These are phyloP conservation scores for Penicillium verhagenii DNA, from an alignment of 495 filamentous ascomycete genomes.

Conservation along the genomic window DNA sequence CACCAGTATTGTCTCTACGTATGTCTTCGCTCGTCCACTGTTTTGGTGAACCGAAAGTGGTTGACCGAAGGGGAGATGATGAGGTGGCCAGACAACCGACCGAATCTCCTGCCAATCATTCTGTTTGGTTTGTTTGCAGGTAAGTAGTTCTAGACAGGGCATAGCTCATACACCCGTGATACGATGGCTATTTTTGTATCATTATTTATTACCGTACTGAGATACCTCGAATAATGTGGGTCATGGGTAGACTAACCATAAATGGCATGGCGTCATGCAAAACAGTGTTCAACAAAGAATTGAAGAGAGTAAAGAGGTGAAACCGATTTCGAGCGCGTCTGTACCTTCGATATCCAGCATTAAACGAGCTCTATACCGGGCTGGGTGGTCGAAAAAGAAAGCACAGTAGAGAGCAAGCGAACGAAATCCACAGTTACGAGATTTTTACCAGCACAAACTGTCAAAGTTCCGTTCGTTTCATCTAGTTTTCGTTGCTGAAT, in stretches of 20 bases:
- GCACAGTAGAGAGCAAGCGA: slow-evolving; percentile 2
- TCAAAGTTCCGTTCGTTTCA: neutral
- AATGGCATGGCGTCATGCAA: too few species aligned
- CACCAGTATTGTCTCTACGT: neutral
- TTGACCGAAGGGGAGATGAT: neutral
- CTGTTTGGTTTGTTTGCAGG: slow-evolving; percentile 5
- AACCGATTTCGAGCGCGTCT: too few species aligned
- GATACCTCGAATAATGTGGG: neutral
- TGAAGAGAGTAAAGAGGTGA: too few species aligned
- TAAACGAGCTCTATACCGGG: too few species aligned
- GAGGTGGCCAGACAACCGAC: neutral
- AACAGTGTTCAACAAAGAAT: too few species aligned
- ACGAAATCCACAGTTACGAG: slow-evolving; percentile 4
- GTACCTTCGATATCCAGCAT: too few species aligned
- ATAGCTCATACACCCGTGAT: neutral
- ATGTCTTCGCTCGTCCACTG: neutral
- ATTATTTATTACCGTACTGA: slow-evolving; percentile 3
- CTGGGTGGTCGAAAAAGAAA: slow-evolving; percentile 13
- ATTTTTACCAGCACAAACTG: neutral
- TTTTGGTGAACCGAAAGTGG: neutral
- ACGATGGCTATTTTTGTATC: slow-evolving; percentile 1
- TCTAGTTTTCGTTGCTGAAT: neutral
- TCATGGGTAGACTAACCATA: too few species aligned
- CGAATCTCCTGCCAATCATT: neutral
- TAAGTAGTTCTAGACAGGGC: neutral